A percentile compares a stretch with the other conserved stretches of the same genome.
Evolutionary conservation across 495 filamentous ascomycete species (phyloP).

Genomic region (Aspergillus ellipticus): DNA sequence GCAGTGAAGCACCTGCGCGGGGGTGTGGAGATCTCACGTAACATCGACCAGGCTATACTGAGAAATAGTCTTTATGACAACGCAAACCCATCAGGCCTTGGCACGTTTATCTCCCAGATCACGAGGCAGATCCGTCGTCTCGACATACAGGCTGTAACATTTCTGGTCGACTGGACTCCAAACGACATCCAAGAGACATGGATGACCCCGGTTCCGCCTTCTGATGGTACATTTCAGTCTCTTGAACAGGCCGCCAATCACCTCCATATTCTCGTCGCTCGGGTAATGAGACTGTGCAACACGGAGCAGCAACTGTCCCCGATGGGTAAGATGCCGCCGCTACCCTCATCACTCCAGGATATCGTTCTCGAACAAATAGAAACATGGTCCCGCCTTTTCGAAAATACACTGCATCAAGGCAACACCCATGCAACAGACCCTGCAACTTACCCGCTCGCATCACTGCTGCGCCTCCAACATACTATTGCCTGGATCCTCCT

Average conservation of each 20-base stretch:
- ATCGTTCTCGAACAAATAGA: conserved; percentile 3
- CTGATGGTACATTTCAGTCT: conserved; percentile 3
- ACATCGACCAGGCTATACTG: conserved; percentile 2
- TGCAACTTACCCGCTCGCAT: conserved; percentile 1
- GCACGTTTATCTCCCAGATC: conserved; percentile 7
- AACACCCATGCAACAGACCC: conserved; percentile 1
- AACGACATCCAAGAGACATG: background rate
- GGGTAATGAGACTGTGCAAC: conserved; percentile 8
- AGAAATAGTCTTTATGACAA: background rate
- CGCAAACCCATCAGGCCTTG: background rate
- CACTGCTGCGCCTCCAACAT: conserved; percentile 20
- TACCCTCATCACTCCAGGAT: conserved; percentile 5
- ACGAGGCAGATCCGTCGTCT: conserved; percentile 9
- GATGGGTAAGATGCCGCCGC: conserved; percentile 8
- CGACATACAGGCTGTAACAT: conserved; percentile 9
- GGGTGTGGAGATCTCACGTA: conserved; percentile 7
- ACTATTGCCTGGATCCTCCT: conserved; percentile 25
- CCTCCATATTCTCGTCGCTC: conserved; percentile 10
- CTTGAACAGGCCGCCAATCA: conserved; percentile 10
- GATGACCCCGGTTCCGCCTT: background rate
- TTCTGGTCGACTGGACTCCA: conserved; percentile 10
- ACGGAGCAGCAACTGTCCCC: conserved; percentile 8
- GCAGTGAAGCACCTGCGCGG: conserved; percentile 10
- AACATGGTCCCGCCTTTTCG: conserved; percentile 8
- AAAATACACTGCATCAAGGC: conserved; percentile 7